These are phyloP conservation scores for Dryadomyces quercus-mongolicae DNA, from an alignment of 2,329 filamentous ascomycete genomes.

Conservation along the genomic window DNA sequence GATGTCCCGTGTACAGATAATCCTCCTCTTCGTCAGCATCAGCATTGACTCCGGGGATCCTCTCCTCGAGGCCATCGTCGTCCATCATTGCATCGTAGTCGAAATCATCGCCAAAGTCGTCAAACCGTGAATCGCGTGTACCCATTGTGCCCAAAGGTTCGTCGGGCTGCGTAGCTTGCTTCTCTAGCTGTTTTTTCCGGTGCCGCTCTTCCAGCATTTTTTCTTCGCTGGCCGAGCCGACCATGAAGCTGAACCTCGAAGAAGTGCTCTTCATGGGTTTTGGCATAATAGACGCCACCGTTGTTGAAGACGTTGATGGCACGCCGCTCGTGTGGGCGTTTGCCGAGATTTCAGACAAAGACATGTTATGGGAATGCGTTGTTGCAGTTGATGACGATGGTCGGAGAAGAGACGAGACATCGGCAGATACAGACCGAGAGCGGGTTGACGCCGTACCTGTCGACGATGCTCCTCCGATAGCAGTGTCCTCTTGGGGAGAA, in stretches of 20 bases:
- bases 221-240: conserved; percentile 54
- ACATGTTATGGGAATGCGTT: conserved; percentile 39
- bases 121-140: conserved; percentile 38
- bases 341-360: conserved; percentile 34
- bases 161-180: conserved; percentile 30
- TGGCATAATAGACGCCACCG: conserved; percentile 33
- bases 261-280: conserved; percentile 65
- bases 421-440: conserved; percentile 20
- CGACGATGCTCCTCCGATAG: conserved; percentile 17
- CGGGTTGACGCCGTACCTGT: conserved; percentile 20
- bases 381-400: conserved; percentile 23
- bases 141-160: conserved; percentile 9
- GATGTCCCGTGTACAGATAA: conserved; percentile 11
- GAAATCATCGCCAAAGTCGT: conserved; percentile 52
- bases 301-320: conserved; percentile 3
- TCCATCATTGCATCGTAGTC: conserved; percentile 55
- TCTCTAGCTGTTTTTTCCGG: conserved; percentile 52
- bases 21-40: conserved; percentile 26
- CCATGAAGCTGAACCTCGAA: conserved; percentile 72
- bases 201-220: conserved; percentile 63
- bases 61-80: conserved; percentile 53
- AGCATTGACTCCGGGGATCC: conserved; percentile 46
- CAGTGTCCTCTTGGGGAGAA: conserved; percentile 14
- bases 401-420: conserved; percentile 13
- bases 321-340: conserved; percentile 21